Conservation (phyloP, 2,329 filamentous ascomycete species). For the Trichoderma aggressivum region DNA sequence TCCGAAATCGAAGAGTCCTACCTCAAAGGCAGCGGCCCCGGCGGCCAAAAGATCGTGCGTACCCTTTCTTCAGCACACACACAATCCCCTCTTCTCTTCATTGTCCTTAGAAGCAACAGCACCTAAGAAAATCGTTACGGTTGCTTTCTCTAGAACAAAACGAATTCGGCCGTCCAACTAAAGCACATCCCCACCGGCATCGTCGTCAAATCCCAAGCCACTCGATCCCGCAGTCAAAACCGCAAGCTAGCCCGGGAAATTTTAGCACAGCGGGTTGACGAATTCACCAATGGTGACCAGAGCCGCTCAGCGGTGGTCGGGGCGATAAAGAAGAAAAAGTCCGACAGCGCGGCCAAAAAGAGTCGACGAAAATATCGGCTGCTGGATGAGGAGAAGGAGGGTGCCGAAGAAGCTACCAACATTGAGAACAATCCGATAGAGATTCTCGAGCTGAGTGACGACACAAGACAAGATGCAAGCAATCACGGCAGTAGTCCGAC, state of each 20-base stretch:
- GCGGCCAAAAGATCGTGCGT: slow-evolving; percentile 87
- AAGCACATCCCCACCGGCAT: slow-evolving; percentile 87
- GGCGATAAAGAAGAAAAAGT: slow-evolving; percentile 61
- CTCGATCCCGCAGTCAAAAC: slow-evolving; percentile 82
- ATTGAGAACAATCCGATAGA: not conserved
- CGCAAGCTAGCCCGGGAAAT: slow-evolving; percentile 77
- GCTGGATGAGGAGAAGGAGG: slow-evolving; percentile 48
- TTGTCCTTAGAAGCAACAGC: not conserved
- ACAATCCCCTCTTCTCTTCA: not conserved
- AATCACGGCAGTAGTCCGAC: not conserved
- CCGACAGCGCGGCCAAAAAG: slow-evolving; percentile 79
- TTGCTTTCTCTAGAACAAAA: slow-evolving; percentile 70
- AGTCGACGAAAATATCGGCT: slow-evolving; percentile 72
- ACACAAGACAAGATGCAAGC: not conserved
- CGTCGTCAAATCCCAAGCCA: slow-evolving; percentile 91
- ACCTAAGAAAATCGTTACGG: not conserved
- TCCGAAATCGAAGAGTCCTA: slow-evolving; percentile 79
- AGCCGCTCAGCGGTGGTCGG: slow-evolving; percentile 64
- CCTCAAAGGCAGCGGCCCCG: slow-evolving; percentile 86
- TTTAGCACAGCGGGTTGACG: slow-evolving; percentile 72
- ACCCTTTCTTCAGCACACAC: not conserved
- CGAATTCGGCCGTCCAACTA: slow-evolving; percentile 88
- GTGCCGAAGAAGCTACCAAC: not conserved
- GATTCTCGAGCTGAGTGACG: not conserved
- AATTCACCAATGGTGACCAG: slow-evolving; percentile 65